phyloP scores from a whole-genome alignment of 768 basidiomycete species.

The Auricularia cornea region DNA sequence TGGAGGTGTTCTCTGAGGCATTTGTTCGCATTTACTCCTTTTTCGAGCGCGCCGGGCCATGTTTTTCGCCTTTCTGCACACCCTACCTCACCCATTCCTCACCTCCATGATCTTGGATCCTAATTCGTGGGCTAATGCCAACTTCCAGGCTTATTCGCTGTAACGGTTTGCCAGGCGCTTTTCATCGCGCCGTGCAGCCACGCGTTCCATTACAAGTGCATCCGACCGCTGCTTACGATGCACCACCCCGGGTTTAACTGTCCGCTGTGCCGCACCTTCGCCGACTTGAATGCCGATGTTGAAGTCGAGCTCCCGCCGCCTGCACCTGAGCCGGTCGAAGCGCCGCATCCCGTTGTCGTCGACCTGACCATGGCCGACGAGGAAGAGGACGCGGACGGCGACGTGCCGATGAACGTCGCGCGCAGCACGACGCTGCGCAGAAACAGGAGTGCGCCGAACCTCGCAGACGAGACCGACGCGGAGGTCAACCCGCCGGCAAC shows the following conservation, averaged over 20 bases:
- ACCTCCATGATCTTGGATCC: too few relatives aligned
- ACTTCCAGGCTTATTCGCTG: too few relatives aligned
- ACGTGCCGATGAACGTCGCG: not conserved
- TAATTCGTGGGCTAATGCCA: too few relatives aligned
- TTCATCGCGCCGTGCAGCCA: slow-evolving; percentile 98
- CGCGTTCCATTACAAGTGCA: slow-evolving; percentile 95
- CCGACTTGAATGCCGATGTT: slow-evolving; percentile 92
- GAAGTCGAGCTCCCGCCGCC: slow-evolving; percentile 43
- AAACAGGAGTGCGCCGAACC: not conserved
- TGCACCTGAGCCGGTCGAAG: not conserved
- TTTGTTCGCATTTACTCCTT: too few relatives aligned
- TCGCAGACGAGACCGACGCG: not conserved
- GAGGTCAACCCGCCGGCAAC: not conserved
- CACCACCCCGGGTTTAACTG: slow-evolving; percentile 93
- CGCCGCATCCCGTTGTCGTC: not conserved
- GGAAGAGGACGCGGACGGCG: not conserved
- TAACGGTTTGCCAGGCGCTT: slow-evolving; percentile 89
- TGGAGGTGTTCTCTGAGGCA: too few relatives aligned
- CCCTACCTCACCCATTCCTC: too few relatives aligned
- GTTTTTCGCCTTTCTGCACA: too few relatives aligned
- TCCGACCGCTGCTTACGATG: slow-evolving; percentile 78
- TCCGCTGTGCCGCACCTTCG: slow-evolving; percentile 90
- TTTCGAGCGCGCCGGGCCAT: too few relatives aligned
- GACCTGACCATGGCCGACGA: not conserved
- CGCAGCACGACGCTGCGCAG: not conserved